These are phyloP conservation scores for Boletus rubroflammeus DNA, from an alignment of 768 basidiomycete species.

Conservation along the genomic window DNA sequence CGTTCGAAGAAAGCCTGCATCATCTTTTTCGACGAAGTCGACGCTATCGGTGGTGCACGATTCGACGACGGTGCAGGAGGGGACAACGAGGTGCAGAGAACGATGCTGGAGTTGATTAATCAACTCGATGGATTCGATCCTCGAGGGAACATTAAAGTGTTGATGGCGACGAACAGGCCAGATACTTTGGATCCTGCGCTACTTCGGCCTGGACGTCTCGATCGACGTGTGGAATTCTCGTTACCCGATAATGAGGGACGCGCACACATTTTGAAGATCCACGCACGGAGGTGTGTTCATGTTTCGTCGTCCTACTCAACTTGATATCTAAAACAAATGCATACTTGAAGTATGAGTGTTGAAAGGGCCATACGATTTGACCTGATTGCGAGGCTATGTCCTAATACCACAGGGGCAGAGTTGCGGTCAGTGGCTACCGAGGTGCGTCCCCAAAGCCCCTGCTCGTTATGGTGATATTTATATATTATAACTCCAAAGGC, in stretches of 20 bases:
- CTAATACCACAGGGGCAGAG: constrained; percentile 98
- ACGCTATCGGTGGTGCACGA: constrained; percentile 96
- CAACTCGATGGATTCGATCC: constrained; percentile 99
- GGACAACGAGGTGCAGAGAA: constrained; percentile 98
- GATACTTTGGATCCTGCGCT: constrained; percentile 98
- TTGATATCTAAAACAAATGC: neutral
- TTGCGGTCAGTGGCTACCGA: constrained; percentile 95
- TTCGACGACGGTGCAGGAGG: constrained; percentile 99
- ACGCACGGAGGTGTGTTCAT: constrained; percentile 76
- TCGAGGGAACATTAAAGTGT: constrained; percentile 98
- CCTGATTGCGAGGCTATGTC: constrained; percentile 93
- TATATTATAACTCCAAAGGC: constrained; percentile 70
- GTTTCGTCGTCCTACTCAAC: neutral
- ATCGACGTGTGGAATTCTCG: constrained; percentile 95
- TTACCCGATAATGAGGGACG: constrained; percentile 94
- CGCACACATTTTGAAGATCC: constrained; percentile 94
- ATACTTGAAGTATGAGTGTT: constrained; percentile 78
- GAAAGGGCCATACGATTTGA: constrained; percentile 97
- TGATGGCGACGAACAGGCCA: constrained; percentile 99
- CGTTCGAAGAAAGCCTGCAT: constrained; percentile 98
- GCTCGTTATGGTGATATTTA: constrained; percentile 76
- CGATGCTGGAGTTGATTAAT: constrained; percentile 99
- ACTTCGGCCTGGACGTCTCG: constrained; percentile 91
- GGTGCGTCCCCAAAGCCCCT: constrained; percentile 38
- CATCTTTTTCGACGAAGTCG: constrained; percentile 99